Percentiles rank a stretch among this genome's conserved stretches.
These are phyloP conservation scores for Ramaria sp. DNA, from an alignment of 768 basidiomycete species.

Conservation along the genomic window DNA sequence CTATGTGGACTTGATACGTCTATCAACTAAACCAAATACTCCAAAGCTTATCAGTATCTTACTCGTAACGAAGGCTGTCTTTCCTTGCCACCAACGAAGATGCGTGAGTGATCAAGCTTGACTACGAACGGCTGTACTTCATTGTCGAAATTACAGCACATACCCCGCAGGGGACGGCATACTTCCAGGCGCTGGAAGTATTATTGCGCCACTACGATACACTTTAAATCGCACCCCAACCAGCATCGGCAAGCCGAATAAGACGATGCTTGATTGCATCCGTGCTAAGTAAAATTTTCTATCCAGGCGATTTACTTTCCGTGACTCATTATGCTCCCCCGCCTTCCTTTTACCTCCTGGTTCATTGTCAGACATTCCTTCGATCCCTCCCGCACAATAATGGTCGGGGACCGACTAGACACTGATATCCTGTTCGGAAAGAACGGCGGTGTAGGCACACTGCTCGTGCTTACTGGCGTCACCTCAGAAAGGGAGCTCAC, in stretches of 20 bases:
- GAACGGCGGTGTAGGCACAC: slow-evolving; percentile 72
- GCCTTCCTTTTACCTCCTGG: background rate
- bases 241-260: slow-evolving; percentile 84
- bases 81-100: slow-evolving; percentile 88
- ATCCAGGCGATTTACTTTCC: no score
- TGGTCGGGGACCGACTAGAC: slow-evolving; percentile 92
- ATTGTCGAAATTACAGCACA: slow-evolving; percentile 38
- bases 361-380: slow-evolving; percentile 56
- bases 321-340: background rate
- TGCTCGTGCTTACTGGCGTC: slow-evolving; percentile 87
- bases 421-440: slow-evolving; percentile 95
- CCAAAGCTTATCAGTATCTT: slow-evolving; percentile 87
- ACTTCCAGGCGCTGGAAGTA: slow-evolving; percentile 77
- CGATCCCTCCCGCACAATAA: slow-evolving; percentile 79
- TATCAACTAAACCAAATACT: slow-evolving; percentile 90
- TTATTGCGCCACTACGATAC: slow-evolving; percentile 73
- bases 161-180: slow-evolving; percentile 66
- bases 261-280: slow-evolving; percentile 89
- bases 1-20: slow-evolving; percentile 84
- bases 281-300: slow-evolving; percentile 46
- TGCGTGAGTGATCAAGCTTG: background rate
- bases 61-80: slow-evolving; percentile 66
- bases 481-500: slow-evolving; percentile 46
- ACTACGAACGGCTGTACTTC: background rate
- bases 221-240: slow-evolving; percentile 63